phyloP scores from a whole-genome alignment of 352 stramenopile genomes.

The Phytophthora hibernalis region DNA sequence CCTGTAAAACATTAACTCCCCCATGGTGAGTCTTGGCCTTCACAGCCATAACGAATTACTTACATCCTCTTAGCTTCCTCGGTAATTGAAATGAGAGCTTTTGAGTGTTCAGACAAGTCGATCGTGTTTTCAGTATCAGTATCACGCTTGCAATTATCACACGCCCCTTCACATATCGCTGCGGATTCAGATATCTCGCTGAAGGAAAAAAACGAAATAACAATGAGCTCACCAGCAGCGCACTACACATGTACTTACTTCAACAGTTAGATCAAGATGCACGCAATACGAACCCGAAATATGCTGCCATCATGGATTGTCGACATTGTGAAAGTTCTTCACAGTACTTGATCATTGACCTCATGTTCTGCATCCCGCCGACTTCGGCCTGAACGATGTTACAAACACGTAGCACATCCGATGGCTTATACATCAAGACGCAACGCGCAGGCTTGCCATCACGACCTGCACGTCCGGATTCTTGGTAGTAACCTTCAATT shows the following conservation, averaged over 20 bases:
- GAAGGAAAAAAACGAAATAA: neutral
- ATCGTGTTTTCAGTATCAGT: constrained; percentile 28
- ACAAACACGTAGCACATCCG: constrained; percentile 79
- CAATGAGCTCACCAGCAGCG: neutral
- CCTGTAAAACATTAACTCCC: constrained; percentile 28
- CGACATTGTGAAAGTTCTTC: constrained; percentile 46
- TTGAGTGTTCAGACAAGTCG: constrained; percentile 59
- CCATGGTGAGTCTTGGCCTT: constrained; percentile 5
- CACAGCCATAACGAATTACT: constrained; percentile 1
- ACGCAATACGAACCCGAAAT: constrained; percentile 55
- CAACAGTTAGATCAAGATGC: no score
- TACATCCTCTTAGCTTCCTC: constrained; percentile 60
- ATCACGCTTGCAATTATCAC: constrained; percentile 59
- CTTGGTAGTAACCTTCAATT: constrained; percentile 98
- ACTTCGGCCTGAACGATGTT: constrained; percentile 70
- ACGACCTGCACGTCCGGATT: constrained; percentile 95
- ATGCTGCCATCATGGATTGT: constrained; percentile 56
- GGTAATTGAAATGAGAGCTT: constrained; percentile 56
- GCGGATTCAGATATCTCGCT: constrained; percentile 52
- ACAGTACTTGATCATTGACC: constrained; percentile 73
- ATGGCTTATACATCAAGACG: constrained; percentile 84
- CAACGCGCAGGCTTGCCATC: constrained; percentile 92
- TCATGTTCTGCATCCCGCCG: constrained; percentile 70
- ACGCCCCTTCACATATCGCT: constrained; percentile 48
- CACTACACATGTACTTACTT: no score